These are phyloP conservation scores for Schoenoplectus tabernaemontani DNA, from an alignment of 202 grass and related monocot genomes.

Conservation along the genomic window DNA sequence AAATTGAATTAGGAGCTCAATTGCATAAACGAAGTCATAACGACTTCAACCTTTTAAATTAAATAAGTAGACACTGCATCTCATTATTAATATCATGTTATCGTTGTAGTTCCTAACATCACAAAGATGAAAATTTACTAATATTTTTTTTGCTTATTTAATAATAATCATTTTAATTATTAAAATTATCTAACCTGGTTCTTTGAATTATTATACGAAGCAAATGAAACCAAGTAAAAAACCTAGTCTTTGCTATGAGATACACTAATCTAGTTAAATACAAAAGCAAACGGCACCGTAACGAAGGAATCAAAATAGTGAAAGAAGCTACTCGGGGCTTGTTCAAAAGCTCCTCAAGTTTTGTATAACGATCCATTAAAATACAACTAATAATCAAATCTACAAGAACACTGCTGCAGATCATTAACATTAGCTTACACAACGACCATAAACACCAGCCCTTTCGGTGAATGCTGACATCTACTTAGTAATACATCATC, in stretches of 20 bases:
- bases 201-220: background rate
- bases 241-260: background rate
- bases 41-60: background rate
- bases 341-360: background rate
- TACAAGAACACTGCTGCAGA: background rate
- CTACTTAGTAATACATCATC: background rate
- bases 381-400: background rate
- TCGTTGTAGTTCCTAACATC: background rate
- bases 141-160: background rate
- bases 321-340: background rate
- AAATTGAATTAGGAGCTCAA: background rate
- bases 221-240: background rate
- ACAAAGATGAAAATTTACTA: background rate
- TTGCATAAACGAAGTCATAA: background rate
- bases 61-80: background rate
- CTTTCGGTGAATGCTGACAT: slow-evolving; percentile 5
- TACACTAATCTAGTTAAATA: background rate
- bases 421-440: slow-evolving; percentile 8
- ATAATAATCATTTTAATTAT: background rate
- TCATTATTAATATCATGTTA: background rate
- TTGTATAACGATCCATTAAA: background rate
- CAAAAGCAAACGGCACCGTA: background rate
- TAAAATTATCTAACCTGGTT: background rate
- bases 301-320: background rate
- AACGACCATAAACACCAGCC: background rate